These are phyloP conservation scores for Picochlorum costavermella DNA, from an alignment of 139 green algal species.

Conservation along the genomic window DNA sequence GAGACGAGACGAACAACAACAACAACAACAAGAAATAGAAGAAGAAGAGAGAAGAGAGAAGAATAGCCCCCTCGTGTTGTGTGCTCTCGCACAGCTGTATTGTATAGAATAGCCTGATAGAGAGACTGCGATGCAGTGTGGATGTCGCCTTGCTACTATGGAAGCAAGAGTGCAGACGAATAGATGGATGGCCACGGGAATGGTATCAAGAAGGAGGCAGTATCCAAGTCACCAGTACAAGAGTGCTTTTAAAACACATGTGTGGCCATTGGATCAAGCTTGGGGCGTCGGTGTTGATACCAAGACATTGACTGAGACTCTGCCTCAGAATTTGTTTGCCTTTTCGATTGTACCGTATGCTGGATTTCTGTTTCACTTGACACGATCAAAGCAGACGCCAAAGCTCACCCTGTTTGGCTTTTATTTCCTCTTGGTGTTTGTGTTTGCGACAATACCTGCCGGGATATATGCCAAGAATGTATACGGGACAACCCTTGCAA, in stretches of 20 bases:
- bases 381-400: constrained; percentile 47
- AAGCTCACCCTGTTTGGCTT: constrained; percentile 75
- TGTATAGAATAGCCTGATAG: too few relatives aligned
- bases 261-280: constrained; percentile 15
- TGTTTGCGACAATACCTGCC: constrained; percentile 85
- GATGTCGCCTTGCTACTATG: too few relatives aligned
- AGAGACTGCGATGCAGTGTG: too few relatives aligned
- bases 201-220: too few relatives aligned
- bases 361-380: constrained; percentile 85
- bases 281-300: constrained; percentile 12
- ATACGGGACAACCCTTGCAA: constrained; percentile 77
- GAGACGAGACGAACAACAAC: too few relatives aligned
- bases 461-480: constrained; percentile 83
- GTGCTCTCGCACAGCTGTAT: too few relatives aligned
- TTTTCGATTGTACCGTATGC: constrained; percentile 83
- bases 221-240: neutral
- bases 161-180: too few relatives aligned
- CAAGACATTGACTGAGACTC: constrained; percentile 26
- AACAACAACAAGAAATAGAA: too few relatives aligned
- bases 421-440: constrained; percentile 96
- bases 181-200: too few relatives aligned
- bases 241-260: neutral
- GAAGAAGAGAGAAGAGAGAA: too few relatives aligned
- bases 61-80: too few relatives aligned
- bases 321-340: constrained; percentile 78